Conservation (phyloP, 1,284 basidiomycete genomes). For the Fistulina hepatica region DNA sequence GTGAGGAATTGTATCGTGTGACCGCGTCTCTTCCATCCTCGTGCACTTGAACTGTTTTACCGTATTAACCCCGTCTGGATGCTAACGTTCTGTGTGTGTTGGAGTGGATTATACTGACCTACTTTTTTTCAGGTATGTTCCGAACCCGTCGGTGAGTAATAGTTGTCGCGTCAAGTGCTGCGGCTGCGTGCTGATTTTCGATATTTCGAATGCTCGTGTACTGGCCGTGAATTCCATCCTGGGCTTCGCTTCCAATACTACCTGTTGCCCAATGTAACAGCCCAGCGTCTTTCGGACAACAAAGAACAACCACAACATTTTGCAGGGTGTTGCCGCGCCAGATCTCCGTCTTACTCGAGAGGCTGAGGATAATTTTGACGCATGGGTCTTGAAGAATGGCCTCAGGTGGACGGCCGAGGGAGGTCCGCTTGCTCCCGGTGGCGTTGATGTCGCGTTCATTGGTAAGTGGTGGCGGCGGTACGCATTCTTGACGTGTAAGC, state of each 20-base stretch:
- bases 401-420: conserved; percentile 73
- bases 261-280: too few relatives aligned
- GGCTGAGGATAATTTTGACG: conserved; percentile 68
- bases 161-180: too few relatives aligned
- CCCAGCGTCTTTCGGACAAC: conserved; percentile 83
- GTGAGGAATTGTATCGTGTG: conserved; percentile 15
- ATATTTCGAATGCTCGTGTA: too few relatives aligned
- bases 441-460: conserved; percentile 78
- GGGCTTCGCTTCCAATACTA: too few relatives aligned
- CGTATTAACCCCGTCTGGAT: conserved; percentile 2
- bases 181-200: too few relatives aligned
- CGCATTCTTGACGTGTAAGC: conserved; percentile 9
- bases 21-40: conserved; percentile 4
- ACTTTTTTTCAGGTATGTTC: conserved; percentile 56
- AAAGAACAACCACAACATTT: conserved; percentile 86
- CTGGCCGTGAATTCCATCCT: too few relatives aligned
- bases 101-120: not conserved
- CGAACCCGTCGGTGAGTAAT: conserved; percentile 49
- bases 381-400: conserved; percentile 81
- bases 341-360: conserved; percentile 64
- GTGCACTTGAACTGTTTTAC: conserved; percentile 9
- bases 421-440: conserved; percentile 65
- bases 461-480: conserved; percentile 31
- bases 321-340: conserved; percentile 74
- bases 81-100: not conserved